Evolutionary conservation across 1,284 basidiomycete genomes (phyloP).

Genomic region (Papiliotrema fonsecae): DNA sequence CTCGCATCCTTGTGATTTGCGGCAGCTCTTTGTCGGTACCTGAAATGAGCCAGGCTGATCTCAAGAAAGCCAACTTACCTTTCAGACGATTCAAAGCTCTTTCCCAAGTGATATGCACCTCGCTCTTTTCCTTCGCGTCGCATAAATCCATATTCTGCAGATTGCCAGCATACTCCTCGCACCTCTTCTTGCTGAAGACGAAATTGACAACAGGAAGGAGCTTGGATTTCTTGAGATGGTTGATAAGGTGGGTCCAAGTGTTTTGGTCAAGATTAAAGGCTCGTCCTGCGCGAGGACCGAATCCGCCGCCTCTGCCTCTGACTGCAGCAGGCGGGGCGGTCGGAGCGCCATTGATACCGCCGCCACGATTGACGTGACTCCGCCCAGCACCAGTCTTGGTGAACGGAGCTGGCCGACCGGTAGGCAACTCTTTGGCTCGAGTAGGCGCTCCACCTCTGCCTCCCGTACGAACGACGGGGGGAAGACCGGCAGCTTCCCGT

Average conservation of each 20-base stretch:
- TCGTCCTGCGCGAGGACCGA: slow-evolving; percentile 51
- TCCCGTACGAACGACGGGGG: slow-evolving; percentile 72
- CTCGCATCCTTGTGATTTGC: slow-evolving; percentile 88
- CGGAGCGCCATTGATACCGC: slow-evolving; percentile 36
- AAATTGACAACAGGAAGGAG: slow-evolving; percentile 94
- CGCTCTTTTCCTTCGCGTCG: slow-evolving; percentile 82
- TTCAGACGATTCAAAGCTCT: slow-evolving; percentile 85
- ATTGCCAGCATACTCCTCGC: slow-evolving; percentile 91
- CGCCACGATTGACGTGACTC: slow-evolving; percentile 40
- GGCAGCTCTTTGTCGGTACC: slow-evolving; percentile 90
- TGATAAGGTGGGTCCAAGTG: slow-evolving; percentile 88
- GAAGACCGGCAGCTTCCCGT: slow-evolving; percentile 83
- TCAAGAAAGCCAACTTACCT: slow-evolving; percentile 53
- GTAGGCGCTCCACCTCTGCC: slow-evolving; percentile 63
- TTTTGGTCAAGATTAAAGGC: slow-evolving; percentile 78
- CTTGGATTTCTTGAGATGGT: slow-evolving; percentile 74
- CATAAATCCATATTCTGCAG: slow-evolving; percentile 86
- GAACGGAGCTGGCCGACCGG: slow-evolving; percentile 39
- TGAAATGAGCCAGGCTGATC: slow-evolving; percentile 39
- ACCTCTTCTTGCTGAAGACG: slow-evolving; percentile 93
- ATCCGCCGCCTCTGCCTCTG: slow-evolving; percentile 52
- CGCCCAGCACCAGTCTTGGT: slow-evolving; percentile 37
- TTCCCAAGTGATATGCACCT: slow-evolving; percentile 91
- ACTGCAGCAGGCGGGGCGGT: slow-evolving; percentile 33
- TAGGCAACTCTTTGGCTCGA: slow-evolving; percentile 38